Percentiles rank a stretch among this genome's conserved stretches.
Evolutionary conservation across 305 asterid species (phyloP).

Genomic region (Fraxinus sp.): DNA sequence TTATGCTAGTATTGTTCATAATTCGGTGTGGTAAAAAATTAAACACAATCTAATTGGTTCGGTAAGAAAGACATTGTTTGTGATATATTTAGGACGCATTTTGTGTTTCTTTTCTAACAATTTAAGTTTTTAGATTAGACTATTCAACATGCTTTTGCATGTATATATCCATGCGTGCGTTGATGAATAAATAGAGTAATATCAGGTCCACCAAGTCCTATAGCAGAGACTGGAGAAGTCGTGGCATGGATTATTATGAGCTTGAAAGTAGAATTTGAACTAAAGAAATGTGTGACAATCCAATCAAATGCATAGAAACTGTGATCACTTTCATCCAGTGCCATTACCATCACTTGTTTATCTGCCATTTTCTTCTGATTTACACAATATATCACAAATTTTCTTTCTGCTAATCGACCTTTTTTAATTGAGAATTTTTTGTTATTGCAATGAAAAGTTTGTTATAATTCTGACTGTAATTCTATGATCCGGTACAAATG

Average conservation of each 20-base stretch:
- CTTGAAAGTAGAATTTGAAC: conserved; percentile 23
- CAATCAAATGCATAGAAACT: conserved; percentile 41
- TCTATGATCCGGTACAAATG: neutral
- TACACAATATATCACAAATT: neutral
- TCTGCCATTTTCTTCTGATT: conserved; percentile 18
- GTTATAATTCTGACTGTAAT: neutral
- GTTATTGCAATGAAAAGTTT: neutral
- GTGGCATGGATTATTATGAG: conserved; percentile 31
- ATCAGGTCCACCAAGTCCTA: conserved; percentile 38
- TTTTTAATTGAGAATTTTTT: neutral
- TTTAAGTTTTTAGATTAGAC: neutral
- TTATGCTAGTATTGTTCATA: neutral
- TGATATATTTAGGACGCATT: neutral
- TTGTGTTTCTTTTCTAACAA: neutral
- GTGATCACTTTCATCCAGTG: conserved; percentile 37
- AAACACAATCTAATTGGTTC: too few species aligned
- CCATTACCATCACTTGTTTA: conserved; percentile 34
- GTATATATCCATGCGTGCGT: neutral
- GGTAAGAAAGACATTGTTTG: neutral
- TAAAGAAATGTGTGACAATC: conserved; percentile 31
- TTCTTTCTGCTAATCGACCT: neutral
- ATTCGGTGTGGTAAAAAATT: neutral
- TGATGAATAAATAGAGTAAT: neutral
- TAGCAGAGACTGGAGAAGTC: conserved; percentile 24
- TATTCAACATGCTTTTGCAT: neutral